Conservation (phyloP, 352 stramenopile genomes). For the Globisporangium lucens region DNA sequence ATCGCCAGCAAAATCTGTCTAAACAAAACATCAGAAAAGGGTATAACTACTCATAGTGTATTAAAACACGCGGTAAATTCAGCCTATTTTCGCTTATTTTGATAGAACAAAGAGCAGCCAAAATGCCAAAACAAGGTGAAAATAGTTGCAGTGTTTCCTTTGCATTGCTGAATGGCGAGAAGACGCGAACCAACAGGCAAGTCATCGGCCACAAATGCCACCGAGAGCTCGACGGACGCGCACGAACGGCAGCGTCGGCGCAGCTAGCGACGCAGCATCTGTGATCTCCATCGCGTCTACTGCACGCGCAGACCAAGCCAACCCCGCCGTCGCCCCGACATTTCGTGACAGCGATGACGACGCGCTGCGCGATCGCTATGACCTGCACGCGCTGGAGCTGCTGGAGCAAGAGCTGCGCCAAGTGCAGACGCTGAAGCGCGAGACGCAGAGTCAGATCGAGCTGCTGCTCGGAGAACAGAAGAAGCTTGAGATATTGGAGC, state of each 20-base stretch:
- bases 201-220: neutral
- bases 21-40: neutral
- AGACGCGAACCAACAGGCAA: neutral
- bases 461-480: constrained; percentile 41
- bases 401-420: constrained; percentile 45
- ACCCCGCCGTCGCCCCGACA: neutral
- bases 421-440: constrained; percentile 41
- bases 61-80: neutral
- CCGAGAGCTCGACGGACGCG: neutral
- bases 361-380: constrained; percentile 29
- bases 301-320: neutral
- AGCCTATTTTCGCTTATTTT: neutral
- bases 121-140: constrained; percentile 10
- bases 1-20: neutral
- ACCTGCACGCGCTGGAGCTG: constrained; percentile 35
- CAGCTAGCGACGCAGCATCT: neutral
- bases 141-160: neutral
- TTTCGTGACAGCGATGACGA: constrained; percentile 8
- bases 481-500: constrained; percentile 40
- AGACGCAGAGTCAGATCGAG: constrained; percentile 34
- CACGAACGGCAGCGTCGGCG: neutral
- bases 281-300: constrained; percentile 6
- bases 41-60: neutral
- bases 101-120: neutral
- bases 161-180: neutral